Evolutionary conservation across 306 rosid genomes (phyloP).

Genomic region (Leucaena leucocephala): DNA sequence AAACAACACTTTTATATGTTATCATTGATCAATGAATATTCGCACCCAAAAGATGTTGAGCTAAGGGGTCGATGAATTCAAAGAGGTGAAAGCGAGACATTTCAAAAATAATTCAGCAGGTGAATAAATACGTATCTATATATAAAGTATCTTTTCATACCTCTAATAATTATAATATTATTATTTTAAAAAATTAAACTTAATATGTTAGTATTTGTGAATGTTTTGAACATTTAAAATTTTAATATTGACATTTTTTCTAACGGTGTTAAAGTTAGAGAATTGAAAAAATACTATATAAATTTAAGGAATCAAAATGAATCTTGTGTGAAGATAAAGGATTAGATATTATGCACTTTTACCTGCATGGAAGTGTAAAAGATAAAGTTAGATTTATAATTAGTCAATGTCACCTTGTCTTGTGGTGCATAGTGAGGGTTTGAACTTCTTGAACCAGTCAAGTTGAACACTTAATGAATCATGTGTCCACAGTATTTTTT

Average conservation of each 20-base stretch:
- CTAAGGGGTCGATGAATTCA: not conserved
- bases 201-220: too few relatives aligned
- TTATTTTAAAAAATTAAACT: too few relatives aligned
- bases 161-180: too few relatives aligned
- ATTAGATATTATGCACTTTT: too few relatives aligned
- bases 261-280: too few relatives aligned
- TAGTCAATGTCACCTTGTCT: conserved; percentile 50
- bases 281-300: too few relatives aligned
- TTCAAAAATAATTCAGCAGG: not conserved
- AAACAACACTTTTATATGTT: not conserved
- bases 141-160: too few relatives aligned
- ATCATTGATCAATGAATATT: not conserved
- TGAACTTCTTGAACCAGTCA: conserved; percentile 69
- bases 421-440: conserved; percentile 59
- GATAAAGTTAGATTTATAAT: not conserved
- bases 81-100: not conserved
- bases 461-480: conserved; percentile 62
- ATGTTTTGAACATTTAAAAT: too few relatives aligned
- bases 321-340: too few relatives aligned
- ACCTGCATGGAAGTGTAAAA: too few relatives aligned
- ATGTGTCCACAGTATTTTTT: conserved; percentile 51
- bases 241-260: too few relatives aligned
- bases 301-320: too few relatives aligned
- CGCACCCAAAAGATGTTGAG: not conserved
- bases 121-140: not conserved